Evolutionary conservation across 306 rosid species (phyloP).

Genomic region (Bauhinia variegata): DNA sequence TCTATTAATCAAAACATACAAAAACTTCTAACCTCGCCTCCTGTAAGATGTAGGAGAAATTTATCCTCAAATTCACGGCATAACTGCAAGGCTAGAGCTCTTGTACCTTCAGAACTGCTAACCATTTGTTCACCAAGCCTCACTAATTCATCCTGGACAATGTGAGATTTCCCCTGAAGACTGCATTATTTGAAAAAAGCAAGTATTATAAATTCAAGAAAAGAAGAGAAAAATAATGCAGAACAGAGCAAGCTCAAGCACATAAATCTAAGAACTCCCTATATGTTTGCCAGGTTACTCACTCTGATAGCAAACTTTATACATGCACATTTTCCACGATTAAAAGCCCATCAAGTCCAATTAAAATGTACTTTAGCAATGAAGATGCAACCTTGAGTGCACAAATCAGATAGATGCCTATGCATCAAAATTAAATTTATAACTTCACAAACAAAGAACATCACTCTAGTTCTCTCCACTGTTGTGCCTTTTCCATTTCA

Average conservation of each 20-base stretch:
- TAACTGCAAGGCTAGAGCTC: constrained; percentile 94
- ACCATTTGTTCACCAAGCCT: constrained; percentile 93
- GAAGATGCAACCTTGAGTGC: constrained; percentile 13
- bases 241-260: background rate
- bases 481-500: constrained; percentile 7
- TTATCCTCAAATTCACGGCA: constrained; percentile 99
- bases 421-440: background rate
- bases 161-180: constrained; percentile 88
- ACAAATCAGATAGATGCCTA: constrained; percentile 4
- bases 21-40: constrained; percentile 84
- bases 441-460: background rate
- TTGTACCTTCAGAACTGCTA: constrained; percentile 86
- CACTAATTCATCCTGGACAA: constrained; percentile 90
- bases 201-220: constrained; percentile 4
- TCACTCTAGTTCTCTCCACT: constrained; percentile 10
- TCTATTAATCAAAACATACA: background rate
- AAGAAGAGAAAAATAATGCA: background rate
- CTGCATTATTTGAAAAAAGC: constrained; percentile 45
- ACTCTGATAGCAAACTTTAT: constrained; percentile 10
- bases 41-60: constrained; percentile 90
- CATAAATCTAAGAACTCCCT: background rate
- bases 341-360: constrained; percentile 22
- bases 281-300: constrained; percentile 11
- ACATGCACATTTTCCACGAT: constrained; percentile 19
- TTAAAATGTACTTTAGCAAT: constrained; percentile 23